phyloP scores from a whole-genome alignment of 2,329 filamentous ascomycete species.

The Cladophialophora yegresii region DNA sequence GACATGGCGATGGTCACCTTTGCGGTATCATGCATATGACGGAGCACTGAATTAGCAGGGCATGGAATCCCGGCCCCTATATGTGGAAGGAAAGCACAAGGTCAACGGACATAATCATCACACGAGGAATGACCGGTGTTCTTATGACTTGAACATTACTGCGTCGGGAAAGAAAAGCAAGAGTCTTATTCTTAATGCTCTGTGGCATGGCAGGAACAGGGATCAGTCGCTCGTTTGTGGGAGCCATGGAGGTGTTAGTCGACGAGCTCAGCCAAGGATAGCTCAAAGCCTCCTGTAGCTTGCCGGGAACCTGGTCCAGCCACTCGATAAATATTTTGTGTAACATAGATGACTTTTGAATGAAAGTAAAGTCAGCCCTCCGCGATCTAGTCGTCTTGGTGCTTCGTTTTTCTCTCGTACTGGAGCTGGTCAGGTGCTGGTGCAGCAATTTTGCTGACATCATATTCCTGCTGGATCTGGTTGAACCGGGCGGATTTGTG shows the following conservation, averaged over 20 bases:
- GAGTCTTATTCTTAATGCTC: conserved; percentile 28
- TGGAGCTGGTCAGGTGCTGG: too few relatives aligned
- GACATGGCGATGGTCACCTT: conserved; percentile 23
- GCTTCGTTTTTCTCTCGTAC: neutral
- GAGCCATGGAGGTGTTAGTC: neutral
- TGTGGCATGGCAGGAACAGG: conserved; percentile 11
- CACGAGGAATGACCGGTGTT: conserved; percentile 33
- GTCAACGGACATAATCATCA: conserved; percentile 24
- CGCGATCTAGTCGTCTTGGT: neutral
- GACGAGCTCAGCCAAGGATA: neutral
- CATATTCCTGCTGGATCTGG: neutral
- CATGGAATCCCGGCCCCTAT: conserved; percentile 6
- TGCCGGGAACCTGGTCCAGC: neutral
- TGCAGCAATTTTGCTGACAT: neutral
- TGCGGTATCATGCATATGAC: conserved; percentile 26
- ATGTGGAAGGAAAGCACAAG: conserved; percentile 18
- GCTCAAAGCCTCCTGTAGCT: neutral
- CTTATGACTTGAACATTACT: conserved; percentile 14
- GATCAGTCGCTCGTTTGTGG: conserved; percentile 4
- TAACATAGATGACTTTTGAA: conserved; percentile 14
- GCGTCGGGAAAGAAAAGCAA: conserved; percentile 21
- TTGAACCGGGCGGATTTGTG: neutral
- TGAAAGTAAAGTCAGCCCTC: conserved; percentile 2
- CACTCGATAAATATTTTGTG: conserved; percentile 7
- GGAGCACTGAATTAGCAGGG: conserved; percentile 19